These are phyloP conservation scores for Parietichytrium sp. DNA, from an alignment of 108 stramenopile genomes.

Conservation along the genomic window DNA sequence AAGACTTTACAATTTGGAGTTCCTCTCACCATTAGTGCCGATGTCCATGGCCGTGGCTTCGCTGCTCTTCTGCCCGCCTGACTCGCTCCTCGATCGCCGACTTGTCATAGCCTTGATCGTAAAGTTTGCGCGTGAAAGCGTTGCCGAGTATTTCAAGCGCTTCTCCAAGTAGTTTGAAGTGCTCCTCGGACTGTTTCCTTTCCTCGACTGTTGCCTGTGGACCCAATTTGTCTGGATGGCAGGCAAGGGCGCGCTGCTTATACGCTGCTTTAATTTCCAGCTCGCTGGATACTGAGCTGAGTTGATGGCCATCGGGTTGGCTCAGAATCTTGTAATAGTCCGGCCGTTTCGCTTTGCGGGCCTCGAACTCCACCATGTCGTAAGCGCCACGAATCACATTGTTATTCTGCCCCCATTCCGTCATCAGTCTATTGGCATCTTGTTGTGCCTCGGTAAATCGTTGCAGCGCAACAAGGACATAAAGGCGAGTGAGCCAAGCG, in stretches of 20 bases:
- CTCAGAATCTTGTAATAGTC: slow-evolving; percentile 59
- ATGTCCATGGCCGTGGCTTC: neutral
- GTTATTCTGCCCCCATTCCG: slow-evolving; percentile 52
- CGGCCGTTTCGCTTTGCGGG: slow-evolving; percentile 53
- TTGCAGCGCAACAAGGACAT: slow-evolving; percentile 54
- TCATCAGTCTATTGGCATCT: slow-evolving; percentile 49
- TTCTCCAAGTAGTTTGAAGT: slow-evolving; percentile 58
- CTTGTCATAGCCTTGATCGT: slow-evolving; percentile 66
- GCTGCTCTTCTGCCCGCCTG: slow-evolving; percentile 17
- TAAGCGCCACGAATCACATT: slow-evolving; percentile 52
- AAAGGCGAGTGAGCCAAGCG: slow-evolving; percentile 56
- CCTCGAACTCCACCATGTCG: slow-evolving; percentile 60
- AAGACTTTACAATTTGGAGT: too few relatives aligned
- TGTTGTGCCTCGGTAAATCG: slow-evolving; percentile 48
- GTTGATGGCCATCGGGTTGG: slow-evolving; percentile 12
- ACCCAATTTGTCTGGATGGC: slow-evolving; percentile 59
- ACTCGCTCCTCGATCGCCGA: slow-evolving; percentile 61
- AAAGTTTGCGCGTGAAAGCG: slow-evolving; percentile 55
- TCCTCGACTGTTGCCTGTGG: slow-evolving; percentile 16
- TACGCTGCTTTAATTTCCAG: slow-evolving; percentile 69
- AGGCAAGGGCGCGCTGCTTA: slow-evolving; percentile 53
- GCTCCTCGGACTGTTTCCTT: neutral
- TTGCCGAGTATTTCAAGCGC: slow-evolving; percentile 61
- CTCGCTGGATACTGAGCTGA: slow-evolving; percentile 47
- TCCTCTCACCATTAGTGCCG: too few relatives aligned